Evolutionary conservation across 176 grass and related monocot species (phyloP).

Genomic region (Oryza meridionalis): DNA sequence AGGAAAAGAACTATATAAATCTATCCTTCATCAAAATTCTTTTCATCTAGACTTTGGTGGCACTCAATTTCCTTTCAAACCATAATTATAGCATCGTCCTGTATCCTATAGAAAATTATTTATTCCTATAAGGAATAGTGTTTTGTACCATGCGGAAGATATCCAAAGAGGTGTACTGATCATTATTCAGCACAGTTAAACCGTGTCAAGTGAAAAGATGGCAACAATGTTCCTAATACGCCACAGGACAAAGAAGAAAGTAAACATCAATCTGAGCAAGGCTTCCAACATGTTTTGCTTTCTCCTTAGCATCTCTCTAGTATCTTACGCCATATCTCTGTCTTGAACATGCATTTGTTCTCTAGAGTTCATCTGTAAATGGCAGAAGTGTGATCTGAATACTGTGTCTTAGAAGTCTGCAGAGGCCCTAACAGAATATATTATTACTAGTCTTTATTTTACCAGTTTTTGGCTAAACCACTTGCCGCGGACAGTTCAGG

Average conservation of each 20-base stretch:
- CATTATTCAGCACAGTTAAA: neutral
- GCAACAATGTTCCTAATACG: neutral
- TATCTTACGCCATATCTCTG: neutral
- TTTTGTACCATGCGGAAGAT: conserved; percentile 21
- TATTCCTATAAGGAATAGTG: neutral
- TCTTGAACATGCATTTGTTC: neutral
- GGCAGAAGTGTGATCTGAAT: neutral
- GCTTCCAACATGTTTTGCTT: no score
- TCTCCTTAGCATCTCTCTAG: neutral
- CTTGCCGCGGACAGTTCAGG: neutral
- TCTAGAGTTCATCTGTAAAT: neutral
- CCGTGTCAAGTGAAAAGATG: neutral
- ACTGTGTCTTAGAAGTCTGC: neutral
- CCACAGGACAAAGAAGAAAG: neutral
- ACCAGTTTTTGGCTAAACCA: neutral
- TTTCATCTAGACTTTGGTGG: neutral
- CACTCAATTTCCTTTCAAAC: conserved; percentile 2
- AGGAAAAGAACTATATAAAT: neutral
- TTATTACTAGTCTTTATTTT: neutral
- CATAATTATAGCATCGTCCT: neutral
- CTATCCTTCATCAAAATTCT: neutral
- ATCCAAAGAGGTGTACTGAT: neutral
- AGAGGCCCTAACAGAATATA: neutral
- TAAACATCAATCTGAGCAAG: neutral
- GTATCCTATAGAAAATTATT: no score